Evolutionary conservation across 2,329 filamentous ascomycete genomes (phyloP).

Genomic region (Alternaria infectoria): DNA sequence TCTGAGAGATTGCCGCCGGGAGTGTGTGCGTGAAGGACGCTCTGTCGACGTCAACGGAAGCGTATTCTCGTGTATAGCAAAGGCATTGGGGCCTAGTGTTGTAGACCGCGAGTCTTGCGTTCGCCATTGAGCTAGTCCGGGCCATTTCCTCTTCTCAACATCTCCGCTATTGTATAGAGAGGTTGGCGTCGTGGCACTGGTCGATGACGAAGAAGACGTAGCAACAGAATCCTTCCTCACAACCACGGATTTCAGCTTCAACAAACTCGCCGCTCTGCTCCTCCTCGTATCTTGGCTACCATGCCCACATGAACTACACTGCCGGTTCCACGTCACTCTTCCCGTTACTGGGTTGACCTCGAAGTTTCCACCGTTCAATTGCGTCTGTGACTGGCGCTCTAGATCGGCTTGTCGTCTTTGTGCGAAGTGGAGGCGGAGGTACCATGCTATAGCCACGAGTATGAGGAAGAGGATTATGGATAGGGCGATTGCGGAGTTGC

Average conservation of each 20-base stretch:
- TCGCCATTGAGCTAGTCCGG: background rate
- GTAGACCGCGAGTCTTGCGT: background rate
- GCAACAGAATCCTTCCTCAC: background rate
- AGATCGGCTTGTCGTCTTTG: background rate
- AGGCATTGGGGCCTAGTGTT: background rate
- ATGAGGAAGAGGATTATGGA: slow-evolving; percentile 6
- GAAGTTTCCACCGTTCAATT: background rate
- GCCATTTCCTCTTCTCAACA: background rate
- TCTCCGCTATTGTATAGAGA: background rate
- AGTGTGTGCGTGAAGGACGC: background rate
- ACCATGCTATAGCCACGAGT: background rate
- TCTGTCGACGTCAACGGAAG: background rate
- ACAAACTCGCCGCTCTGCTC: background rate
- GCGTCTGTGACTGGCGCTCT: background rate
- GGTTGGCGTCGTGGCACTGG: background rate
- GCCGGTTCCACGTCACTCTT: background rate
- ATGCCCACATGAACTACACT: background rate
- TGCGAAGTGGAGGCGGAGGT: background rate
- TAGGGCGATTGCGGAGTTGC: slow-evolving; percentile 18
- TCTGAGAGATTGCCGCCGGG: background rate
- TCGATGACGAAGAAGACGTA: background rate
- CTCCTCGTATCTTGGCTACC: background rate
- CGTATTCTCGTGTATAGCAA: background rate
- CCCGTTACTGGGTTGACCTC: background rate
- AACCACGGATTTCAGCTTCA: background rate